Base-by-base conservation (phyloP, 768 basidiomycete genomes). In the Arthromyces matolae region DNA sequence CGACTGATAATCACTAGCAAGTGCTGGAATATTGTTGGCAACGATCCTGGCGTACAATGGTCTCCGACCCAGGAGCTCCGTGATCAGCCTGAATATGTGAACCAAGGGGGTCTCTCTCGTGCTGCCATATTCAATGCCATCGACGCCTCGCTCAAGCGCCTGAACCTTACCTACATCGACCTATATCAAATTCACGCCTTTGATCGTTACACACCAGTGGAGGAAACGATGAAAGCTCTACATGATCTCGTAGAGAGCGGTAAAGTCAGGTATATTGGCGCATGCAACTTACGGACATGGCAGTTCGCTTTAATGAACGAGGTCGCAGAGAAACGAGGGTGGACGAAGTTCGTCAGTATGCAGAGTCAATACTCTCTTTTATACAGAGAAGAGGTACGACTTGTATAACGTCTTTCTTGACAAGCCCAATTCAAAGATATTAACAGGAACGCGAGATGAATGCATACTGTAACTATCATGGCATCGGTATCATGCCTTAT, bases 321-420 rank as follows among this genome's bases (percentile, higher is more conserved):
- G 18, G 65, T 74, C 3, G 75, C 76, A 3, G 56, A 64, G 35
- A 60, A 58, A 42, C 56, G 75, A n/a, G 70, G 71, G 5, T 77
- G 77, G 68, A 78, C 79, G 7, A 71, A 66, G 49, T 81, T 81
- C 53, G 66, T 76, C 36, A 72, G 73, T 49, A 76, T 80, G 68
- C 80, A 81, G 60, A 67, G 71, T 36, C 72, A 76, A 47, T 72
- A 80, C 53, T 77, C 69, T 25, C 60, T 80, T 8, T 62, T 80
- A 22, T 83, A 83, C 57, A 68, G 79, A 7, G 71, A 75, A 51
- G 78, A 81, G 62, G 64, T 65, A 6, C 19, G 2, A 5, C 18
- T 10, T 27, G 7, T 18, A 9, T 16, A 3, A 9, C 16, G 13
- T 33, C 5, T 12, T 20, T 38, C 16, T 8, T 25, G 13, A 4